phyloP scores from a whole-genome alignment of 257 asterid genomes.

The Cinchona pubescens region DNA sequence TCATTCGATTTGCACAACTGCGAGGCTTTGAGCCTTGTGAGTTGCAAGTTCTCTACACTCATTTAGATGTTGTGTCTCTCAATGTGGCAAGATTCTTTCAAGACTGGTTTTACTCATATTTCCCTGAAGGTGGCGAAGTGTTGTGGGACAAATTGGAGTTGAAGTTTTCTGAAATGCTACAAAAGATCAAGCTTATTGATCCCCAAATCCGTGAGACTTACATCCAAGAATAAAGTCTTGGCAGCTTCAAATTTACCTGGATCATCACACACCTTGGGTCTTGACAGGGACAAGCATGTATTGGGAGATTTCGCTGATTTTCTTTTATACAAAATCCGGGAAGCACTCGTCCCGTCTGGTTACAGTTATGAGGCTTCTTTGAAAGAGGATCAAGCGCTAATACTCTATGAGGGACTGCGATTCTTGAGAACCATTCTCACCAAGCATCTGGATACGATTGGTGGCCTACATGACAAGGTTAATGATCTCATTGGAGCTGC shows the following conservation, averaged over 20 bases:
- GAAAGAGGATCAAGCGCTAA: not conserved
- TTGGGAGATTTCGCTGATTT: not conserved
- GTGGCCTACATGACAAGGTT: not conserved
- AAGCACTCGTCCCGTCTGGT: not conserved
- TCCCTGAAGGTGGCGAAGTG: not conserved
- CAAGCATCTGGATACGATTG: not conserved
- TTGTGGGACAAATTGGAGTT: not conserved
- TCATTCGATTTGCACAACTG: not conserved
- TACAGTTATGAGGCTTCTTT: not conserved
- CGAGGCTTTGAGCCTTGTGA: too few species aligned
- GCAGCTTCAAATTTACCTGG: not conserved
- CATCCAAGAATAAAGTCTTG: not conserved
- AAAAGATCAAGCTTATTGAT: not conserved
- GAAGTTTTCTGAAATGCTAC: not conserved
- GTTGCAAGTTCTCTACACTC: not conserved
- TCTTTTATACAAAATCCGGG: not conserved
- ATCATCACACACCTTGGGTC: not conserved
- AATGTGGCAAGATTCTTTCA: not conserved
- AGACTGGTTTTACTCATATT: not conserved
- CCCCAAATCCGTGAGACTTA: not conserved
- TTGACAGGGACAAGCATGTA: not conserved
- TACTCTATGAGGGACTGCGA: not conserved
- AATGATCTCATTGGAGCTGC: too few species aligned
- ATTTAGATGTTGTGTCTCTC: not conserved
- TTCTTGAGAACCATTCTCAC: not conserved